Percentiles rank a stretch among this genome's conserved stretches.
Evolutionary conservation across 768 basidiomycete genomes (phyloP).

Genomic region (Phaffia tasmanica): DNA sequence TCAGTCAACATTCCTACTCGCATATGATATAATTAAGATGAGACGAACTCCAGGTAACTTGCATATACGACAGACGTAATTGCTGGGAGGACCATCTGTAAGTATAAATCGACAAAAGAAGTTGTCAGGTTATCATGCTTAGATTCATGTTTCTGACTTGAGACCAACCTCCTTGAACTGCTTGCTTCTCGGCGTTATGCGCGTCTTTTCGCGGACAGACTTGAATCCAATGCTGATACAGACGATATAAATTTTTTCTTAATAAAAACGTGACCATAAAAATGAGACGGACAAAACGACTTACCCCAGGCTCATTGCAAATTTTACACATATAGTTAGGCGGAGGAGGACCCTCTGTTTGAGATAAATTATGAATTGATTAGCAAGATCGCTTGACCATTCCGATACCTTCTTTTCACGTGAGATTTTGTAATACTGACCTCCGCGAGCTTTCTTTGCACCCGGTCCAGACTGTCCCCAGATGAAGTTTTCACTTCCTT

Average conservation of each 20-base stretch:
- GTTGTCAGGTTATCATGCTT: too few relatives aligned
- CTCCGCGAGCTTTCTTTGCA: constrained; percentile 65
- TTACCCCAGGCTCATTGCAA: constrained; percentile 51
- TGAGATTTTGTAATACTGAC: constrained; percentile 57
- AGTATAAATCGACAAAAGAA: too few relatives aligned
- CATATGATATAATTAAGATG: too few relatives aligned
- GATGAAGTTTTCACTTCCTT: constrained; percentile 33
- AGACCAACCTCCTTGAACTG: background rate
- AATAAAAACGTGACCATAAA: too few relatives aligned
- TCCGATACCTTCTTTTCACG: constrained; percentile 38
- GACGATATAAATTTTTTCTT: constrained; percentile 28
- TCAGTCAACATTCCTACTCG: background rate
- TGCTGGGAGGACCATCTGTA: too few relatives aligned
- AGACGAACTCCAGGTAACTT: too few relatives aligned
- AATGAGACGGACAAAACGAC: too few relatives aligned
- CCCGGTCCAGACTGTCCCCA: constrained; percentile 49
- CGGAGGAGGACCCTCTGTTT: constrained; percentile 47
- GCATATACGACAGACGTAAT: too few relatives aligned
- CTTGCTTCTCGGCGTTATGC: constrained; percentile 11
- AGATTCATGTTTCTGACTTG: constrained; percentile 46
- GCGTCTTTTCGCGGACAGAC: constrained; percentile 2
- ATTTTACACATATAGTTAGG: constrained; percentile 80
- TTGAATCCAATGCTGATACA: constrained; percentile 12
- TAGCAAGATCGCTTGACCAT: constrained; percentile 38
- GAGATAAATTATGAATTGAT: background rate